phyloP scores from a whole-genome alignment of 176 grass and related monocot species.

The Leersia perrieri region DNA sequence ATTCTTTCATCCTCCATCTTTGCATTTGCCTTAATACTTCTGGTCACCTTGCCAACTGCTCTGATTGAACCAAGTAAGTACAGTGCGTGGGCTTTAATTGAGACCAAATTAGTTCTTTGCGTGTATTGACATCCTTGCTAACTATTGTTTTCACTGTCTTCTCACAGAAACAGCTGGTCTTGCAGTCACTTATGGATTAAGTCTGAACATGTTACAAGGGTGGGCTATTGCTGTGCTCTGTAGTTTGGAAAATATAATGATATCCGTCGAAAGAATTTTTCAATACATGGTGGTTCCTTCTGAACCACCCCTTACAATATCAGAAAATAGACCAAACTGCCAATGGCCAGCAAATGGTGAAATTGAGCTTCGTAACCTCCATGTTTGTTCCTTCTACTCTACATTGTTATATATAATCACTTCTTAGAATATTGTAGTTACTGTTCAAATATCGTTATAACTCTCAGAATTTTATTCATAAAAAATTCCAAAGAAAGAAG shows the following conservation, averaged over 20 bases:
- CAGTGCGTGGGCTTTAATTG: background rate
- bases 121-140: background rate
- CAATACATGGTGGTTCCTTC: conserved; percentile 44
- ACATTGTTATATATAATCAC: too few species aligned
- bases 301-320: conserved; percentile 34
- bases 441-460: too few species aligned
- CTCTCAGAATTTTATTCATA: too few species aligned
- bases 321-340: conserved; percentile 9
- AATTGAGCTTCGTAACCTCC: conserved; percentile 40
- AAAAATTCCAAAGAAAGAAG: too few species aligned
- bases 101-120: background rate
- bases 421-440: too few species aligned
- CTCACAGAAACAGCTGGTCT: conserved; percentile 47
- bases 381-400: conserved; percentile 22
- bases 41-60: conserved; percentile 37
- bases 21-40: conserved; percentile 49
- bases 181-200: conserved; percentile 52
- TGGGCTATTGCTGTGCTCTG: conserved; percentile 22
- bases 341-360: conserved; percentile 46
- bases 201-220: conserved; percentile 33
- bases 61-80: conserved; percentile 66
- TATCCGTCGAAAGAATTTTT: conserved; percentile 61
- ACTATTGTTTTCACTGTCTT: background rate
- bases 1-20: conserved; percentile 62
- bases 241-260: conserved; percentile 42